Conservation (phyloP, 257 asterid genomes). For the Solanum habrochaites region DNA sequence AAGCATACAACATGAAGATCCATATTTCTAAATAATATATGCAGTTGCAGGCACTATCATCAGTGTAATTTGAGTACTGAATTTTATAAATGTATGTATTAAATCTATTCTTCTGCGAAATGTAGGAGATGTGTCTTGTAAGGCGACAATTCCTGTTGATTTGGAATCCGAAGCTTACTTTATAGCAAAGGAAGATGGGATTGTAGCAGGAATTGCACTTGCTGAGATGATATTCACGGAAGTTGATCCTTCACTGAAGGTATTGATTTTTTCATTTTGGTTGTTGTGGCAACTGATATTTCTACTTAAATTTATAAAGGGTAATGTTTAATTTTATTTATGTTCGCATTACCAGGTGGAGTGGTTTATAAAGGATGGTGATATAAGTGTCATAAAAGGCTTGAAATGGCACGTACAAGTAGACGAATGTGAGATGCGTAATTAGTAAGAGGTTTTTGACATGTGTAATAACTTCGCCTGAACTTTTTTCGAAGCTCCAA, state of each 20-base stretch:
- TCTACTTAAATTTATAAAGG: neutral
- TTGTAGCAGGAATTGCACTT: slow-evolving; percentile 83
- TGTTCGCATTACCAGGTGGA: slow-evolving; percentile 37
- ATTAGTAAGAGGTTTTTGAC: neutral
- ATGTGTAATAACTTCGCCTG: neutral
- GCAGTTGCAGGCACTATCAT: neutral
- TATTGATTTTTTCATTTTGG: slow-evolving; percentile 1
- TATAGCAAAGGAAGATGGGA: slow-evolving; percentile 89
- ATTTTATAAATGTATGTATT: neutral
- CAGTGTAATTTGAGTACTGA: neutral
- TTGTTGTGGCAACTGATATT: neutral
- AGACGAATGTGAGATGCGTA: neutral
- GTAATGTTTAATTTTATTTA: neutral
- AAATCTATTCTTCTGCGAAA: neutral
- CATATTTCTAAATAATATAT: neutral
- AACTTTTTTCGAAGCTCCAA: no score
- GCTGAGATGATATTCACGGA: slow-evolving; percentile 82
- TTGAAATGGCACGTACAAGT: slow-evolving; percentile 81
- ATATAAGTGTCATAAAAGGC: slow-evolving; percentile 71
- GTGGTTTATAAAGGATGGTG: slow-evolving; percentile 83
- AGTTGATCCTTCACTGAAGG: slow-evolving; percentile 87
- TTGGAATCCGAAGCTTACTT: slow-evolving; percentile 88
- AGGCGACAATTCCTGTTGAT: slow-evolving; percentile 83
- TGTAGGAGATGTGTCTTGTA: slow-evolving; percentile 90
- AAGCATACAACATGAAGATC: neutral